A percentile compares a stretch with the other conserved stretches of the same genome.
Conservation (phyloP, 2,329 filamentous ascomycete genomes). For the Nemania sp. region DNA sequence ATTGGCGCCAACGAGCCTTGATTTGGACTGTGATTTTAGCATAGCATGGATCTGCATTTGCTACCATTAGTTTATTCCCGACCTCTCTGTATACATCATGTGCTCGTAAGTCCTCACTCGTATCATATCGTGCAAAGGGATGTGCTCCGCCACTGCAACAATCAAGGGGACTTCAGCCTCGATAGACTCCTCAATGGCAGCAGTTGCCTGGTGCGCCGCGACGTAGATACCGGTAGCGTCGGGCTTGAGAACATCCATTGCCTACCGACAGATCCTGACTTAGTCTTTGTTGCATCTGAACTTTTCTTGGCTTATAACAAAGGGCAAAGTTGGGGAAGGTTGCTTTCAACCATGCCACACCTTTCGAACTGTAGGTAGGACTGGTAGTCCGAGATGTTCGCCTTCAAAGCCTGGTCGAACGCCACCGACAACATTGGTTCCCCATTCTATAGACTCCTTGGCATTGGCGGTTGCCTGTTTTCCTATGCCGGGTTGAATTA, state of each 20-base stretch:
- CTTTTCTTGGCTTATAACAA: background rate
- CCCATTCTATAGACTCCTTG: conserved; percentile 79
- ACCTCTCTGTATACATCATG: conserved; percentile 7
- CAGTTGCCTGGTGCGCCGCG: conserved; percentile 77
- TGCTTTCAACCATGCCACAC: conserved; percentile 47
- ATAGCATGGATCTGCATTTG: conserved; percentile 72
- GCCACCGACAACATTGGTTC: conserved; percentile 83
- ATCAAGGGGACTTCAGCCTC: conserved; percentile 81
- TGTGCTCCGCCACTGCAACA: conserved; percentile 80
- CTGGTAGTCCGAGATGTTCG: conserved; percentile 78
- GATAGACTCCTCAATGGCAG: conserved; percentile 83
- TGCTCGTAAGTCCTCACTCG: conserved; percentile 60
- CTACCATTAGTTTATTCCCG: conserved; percentile 29
- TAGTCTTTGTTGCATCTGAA: conserved; percentile 20
- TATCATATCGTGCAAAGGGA: conserved; percentile 78
- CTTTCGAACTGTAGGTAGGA: conserved; percentile 75
- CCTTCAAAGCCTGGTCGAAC: conserved; percentile 78
- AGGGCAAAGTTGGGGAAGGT: background rate
- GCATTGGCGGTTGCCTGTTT: conserved; percentile 78
- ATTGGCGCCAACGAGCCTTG: conserved; percentile 77
- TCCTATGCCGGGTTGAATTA: conserved; percentile 31
- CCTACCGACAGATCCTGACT: conserved; percentile 55
- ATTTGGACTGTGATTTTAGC: conserved; percentile 75
- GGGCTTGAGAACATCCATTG: conserved; percentile 76
- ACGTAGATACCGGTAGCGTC: conserved; percentile 86